These are phyloP conservation scores for Handroanthus guayacan DNA, from an alignment of 257 asterid genomes.

Conservation along the genomic window DNA sequence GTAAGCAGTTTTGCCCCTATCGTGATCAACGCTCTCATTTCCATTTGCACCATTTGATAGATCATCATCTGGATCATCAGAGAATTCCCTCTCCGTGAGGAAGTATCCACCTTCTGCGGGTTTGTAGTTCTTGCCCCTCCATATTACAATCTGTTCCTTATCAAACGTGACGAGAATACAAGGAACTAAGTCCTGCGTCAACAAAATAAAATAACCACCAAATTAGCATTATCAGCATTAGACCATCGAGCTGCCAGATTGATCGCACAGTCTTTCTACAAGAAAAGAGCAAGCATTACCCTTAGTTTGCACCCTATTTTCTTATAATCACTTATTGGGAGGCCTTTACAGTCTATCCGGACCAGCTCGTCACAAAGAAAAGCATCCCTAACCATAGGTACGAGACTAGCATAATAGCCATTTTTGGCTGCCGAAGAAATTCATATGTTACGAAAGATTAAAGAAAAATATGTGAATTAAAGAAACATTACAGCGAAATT, in stretches of 20 bases:
- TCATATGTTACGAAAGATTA: slow-evolving; percentile 12
- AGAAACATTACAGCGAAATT: slow-evolving; percentile 17
- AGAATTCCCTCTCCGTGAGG: slow-evolving; percentile 61
- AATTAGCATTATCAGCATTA: not conserved
- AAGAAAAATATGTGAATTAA: slow-evolving; percentile 6
- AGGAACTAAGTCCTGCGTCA: slow-evolving; percentile 80
- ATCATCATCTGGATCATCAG: slow-evolving; percentile 44
- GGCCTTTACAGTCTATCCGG: slow-evolving; percentile 87
- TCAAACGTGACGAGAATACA: slow-evolving; percentile 87
- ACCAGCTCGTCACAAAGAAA: slow-evolving; percentile 81
- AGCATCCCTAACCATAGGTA: slow-evolving; percentile 93
- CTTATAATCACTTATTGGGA: slow-evolving; percentile 82
- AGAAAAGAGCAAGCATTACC: slow-evolving; percentile 44
- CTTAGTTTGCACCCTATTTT: slow-evolving; percentile 92
- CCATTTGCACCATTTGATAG: slow-evolving; percentile 29
- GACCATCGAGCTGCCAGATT: not conserved
- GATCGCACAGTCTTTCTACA: not conserved
- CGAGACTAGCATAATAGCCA: slow-evolving; percentile 91
- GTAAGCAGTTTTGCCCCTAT: slow-evolving; percentile 26
- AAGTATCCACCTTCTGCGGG: slow-evolving; percentile 70
- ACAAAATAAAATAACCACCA: slow-evolving; percentile 17
- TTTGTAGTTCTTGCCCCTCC: slow-evolving; percentile 84
- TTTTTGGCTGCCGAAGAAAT: slow-evolving; percentile 71
- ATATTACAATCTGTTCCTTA: slow-evolving; percentile 88
- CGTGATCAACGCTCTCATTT: slow-evolving; percentile 33